Evolutionary conservation across 306 rosid genomes (phyloP).

Genomic region (Bauhinia variegata): DNA sequence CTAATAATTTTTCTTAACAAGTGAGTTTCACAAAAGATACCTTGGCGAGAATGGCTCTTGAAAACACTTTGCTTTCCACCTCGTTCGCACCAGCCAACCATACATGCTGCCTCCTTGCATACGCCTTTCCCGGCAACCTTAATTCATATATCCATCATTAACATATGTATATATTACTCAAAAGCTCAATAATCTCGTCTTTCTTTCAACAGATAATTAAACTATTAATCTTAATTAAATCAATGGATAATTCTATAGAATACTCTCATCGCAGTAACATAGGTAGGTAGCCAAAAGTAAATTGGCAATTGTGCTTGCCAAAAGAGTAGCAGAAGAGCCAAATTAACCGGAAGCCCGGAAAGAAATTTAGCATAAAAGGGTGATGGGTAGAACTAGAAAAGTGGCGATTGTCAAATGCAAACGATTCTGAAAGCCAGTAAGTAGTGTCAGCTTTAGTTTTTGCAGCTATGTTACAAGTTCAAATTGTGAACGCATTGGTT

Average conservation of each 20-base stretch:
- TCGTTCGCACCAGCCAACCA: slow-evolving; percentile 93
- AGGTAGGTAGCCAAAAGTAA: too few species aligned
- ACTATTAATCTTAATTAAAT: too few species aligned
- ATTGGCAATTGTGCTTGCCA: too few species aligned
- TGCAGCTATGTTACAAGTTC: slow-evolving; percentile 6
- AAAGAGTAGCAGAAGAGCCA: slow-evolving; percentile 24
- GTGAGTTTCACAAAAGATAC: too few species aligned
- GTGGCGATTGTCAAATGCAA: neutral
- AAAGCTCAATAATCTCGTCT: neutral
- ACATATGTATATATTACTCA: too few species aligned
- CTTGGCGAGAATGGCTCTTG: slow-evolving; percentile 96
- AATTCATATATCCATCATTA: neutral
- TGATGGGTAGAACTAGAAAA: neutral
- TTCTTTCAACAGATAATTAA: too few species aligned
- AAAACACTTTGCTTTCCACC: slow-evolving; percentile 81
- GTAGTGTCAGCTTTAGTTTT: slow-evolving; percentile 31
- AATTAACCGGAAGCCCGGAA: slow-evolving; percentile 21
- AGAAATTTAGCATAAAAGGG: neutral
- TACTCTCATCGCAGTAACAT: too few species aligned
- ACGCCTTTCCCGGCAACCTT: slow-evolving; percentile 96
- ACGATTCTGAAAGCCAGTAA: neutral
- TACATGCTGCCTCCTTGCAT: slow-evolving; percentile 69
- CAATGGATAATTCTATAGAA: too few species aligned
- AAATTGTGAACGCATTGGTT: slow-evolving; percentile 31
- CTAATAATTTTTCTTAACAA: too few species aligned